phyloP scores from a whole-genome alignment of 2,329 filamentous ascomycete species.

The Sporothrix inflata region DNA sequence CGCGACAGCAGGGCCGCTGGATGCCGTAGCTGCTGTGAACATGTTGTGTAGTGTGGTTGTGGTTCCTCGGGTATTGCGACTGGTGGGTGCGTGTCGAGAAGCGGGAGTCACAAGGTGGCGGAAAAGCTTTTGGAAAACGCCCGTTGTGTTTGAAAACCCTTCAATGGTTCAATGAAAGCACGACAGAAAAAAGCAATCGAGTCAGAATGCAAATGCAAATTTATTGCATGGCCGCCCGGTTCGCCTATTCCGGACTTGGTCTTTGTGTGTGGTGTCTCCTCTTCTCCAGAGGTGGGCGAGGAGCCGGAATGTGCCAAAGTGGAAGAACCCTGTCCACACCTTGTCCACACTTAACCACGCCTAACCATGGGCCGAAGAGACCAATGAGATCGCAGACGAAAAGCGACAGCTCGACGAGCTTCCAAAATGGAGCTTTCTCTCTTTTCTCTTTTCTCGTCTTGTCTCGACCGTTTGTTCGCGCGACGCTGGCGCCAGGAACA shows the following conservation, averaged over 20 bases:
- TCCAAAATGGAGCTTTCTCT: background rate
- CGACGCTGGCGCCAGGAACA: background rate
- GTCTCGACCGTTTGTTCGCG: background rate
- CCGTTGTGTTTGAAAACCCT: background rate
- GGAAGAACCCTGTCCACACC: background rate
- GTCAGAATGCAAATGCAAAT: background rate
- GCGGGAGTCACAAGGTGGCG: background rate
- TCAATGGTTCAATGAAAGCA: background rate
- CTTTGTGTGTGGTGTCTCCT: background rate
- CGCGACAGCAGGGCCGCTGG: slow-evolving; percentile 27
- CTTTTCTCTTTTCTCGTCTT: background rate
- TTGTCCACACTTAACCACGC: background rate
- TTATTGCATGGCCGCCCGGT: slow-evolving; percentile 12
- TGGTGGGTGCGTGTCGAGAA: background rate
- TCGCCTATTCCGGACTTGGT: background rate
- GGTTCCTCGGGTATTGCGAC: slow-evolving; percentile 1
- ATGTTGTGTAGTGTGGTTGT: too few species aligned
- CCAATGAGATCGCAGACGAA: slow-evolving; percentile 14
- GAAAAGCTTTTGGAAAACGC: background rate
- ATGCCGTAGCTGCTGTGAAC: slow-evolving; percentile 26
- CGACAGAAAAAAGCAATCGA: background rate
- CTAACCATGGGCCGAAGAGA: slow-evolving; percentile 9
- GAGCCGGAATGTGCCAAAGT: slow-evolving; percentile 15
- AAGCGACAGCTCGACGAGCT: slow-evolving; percentile 1
- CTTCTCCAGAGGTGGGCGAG: background rate